Conservation (phyloP, 23 red algal genomes). For the Gracilariopsis chorda region DNA sequence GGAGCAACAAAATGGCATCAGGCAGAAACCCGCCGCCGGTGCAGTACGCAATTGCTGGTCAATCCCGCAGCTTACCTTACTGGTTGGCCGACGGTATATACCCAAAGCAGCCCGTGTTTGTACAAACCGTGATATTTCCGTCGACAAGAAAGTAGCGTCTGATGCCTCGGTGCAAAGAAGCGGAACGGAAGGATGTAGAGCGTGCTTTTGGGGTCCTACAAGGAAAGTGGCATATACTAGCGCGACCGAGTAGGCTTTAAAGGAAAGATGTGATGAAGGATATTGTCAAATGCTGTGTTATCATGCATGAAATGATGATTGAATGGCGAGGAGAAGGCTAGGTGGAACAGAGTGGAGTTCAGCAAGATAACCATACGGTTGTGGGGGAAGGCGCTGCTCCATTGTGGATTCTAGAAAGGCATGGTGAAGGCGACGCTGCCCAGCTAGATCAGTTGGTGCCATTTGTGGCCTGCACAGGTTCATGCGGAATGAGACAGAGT, state of each 20-base stretch:
- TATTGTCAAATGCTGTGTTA: neutral
- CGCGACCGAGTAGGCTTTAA: neutral
- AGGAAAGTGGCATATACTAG: neutral
- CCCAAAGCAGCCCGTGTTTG: neutral
- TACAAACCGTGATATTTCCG: neutral
- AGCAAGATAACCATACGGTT: too few species aligned
- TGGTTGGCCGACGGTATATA: constrained; percentile 45
- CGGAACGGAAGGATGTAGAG: neutral
- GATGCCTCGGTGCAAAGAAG: neutral
- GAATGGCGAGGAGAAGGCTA: too few species aligned
- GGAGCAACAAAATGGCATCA: neutral
- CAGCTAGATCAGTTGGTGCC: too few species aligned
- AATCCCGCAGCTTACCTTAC: neutral
- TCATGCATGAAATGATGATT: constrained; percentile 16
- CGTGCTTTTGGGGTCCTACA: constrained; percentile 2
- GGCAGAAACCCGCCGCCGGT: neutral
- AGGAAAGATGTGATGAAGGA: neutral
- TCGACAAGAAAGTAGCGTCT: neutral
- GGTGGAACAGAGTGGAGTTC: too few species aligned
- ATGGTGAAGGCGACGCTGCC: too few species aligned
- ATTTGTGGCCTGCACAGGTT: too few species aligned
- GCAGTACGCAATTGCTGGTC: neutral
- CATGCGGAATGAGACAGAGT: too few species aligned
- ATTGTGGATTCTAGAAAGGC: too few species aligned
- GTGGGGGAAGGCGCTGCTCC: too few species aligned